A percentile compares a stretch with the other conserved stretches of the same genome.
Conservation (phyloP, 2,329 filamentous ascomycete genomes). For the Aspergillus sp. region DNA sequence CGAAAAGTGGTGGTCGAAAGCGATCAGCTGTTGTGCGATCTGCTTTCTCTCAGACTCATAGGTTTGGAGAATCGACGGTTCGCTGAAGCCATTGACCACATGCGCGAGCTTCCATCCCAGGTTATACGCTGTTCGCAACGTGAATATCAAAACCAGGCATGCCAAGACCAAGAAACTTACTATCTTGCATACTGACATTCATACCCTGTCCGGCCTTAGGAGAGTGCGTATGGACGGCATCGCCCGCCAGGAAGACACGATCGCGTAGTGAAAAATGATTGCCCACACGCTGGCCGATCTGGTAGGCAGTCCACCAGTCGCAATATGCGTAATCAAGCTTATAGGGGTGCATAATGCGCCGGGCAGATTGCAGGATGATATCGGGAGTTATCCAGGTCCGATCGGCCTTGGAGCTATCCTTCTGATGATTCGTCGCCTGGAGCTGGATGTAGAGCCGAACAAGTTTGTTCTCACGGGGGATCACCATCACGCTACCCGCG, state of each 20-base stretch:
- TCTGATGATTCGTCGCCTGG: conserved; percentile 32
- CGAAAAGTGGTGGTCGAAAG: conserved; percentile 53
- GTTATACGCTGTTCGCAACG: conserved; percentile 38
- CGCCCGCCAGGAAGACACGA: conserved; percentile 62
- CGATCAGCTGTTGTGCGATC: conserved; percentile 59
- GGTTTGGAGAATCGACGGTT: conserved; percentile 41
- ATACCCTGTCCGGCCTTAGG: conserved; percentile 50
- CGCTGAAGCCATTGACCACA: conserved; percentile 38
- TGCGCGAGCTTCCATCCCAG: conserved; percentile 50
- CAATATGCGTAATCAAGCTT: conserved; percentile 56
- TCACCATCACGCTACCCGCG: conserved; percentile 55
- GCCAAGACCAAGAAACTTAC: conserved; percentile 6
- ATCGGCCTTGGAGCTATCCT: conserved; percentile 38
- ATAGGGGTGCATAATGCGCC: conserved; percentile 59
- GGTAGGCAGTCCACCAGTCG: conserved; percentile 61
- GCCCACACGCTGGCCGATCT: conserved; percentile 59
- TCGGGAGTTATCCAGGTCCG: conserved; percentile 56
- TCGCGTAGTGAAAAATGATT: conserved; percentile 48
- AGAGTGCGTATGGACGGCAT: conserved; percentile 50
- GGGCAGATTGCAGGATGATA: conserved; percentile 54
- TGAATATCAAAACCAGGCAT: neutral
- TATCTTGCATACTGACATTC: conserved; percentile 64
- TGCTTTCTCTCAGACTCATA: conserved; percentile 48
- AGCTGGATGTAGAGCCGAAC: conserved; percentile 61
- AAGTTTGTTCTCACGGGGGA: conserved; percentile 55